Conservation (phyloP, 2,329 filamentous ascomycete species). For the Alternaria hordeiaustralica region DNA sequence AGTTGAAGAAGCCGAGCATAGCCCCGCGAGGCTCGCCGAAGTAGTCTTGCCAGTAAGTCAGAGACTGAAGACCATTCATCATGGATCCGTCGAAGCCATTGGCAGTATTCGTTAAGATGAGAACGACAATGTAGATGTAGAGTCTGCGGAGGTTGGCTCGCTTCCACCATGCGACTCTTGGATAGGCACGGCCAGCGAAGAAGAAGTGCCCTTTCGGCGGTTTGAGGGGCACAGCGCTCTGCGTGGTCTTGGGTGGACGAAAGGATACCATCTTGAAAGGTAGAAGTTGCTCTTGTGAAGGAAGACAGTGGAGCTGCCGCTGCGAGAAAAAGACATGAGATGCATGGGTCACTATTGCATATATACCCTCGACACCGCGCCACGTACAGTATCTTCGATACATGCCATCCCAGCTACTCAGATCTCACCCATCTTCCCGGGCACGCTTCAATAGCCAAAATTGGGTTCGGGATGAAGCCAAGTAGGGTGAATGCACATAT, state of each 20-base stretch:
- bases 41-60: constrained; percentile 30
- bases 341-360: background rate
- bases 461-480: constrained; percentile 4
- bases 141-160: constrained; percentile 15
- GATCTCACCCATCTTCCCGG: background rate
- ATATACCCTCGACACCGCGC: background rate
- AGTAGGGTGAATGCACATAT: constrained; percentile 16
- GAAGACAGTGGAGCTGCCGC: background rate
- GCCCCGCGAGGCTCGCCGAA: constrained; percentile 31
- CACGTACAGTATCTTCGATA: background rate
- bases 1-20: constrained; percentile 37
- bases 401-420: background rate
- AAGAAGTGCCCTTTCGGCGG: constrained; percentile 23
- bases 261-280: constrained; percentile 8
- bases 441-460: background rate
- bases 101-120: constrained; percentile 28
- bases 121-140: constrained; percentile 19
- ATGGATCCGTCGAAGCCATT: constrained; percentile 59
- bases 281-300: background rate
- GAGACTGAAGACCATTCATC: constrained; percentile 38
- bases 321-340: background rate
- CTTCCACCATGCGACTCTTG: constrained; percentile 17
- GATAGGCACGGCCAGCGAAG: constrained; percentile 17
- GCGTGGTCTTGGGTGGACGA: constrained; percentile 14
- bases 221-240: constrained; percentile 17